Conservation (phyloP, 179 eudicot species). For the Corrigiola litoralis region DNA sequence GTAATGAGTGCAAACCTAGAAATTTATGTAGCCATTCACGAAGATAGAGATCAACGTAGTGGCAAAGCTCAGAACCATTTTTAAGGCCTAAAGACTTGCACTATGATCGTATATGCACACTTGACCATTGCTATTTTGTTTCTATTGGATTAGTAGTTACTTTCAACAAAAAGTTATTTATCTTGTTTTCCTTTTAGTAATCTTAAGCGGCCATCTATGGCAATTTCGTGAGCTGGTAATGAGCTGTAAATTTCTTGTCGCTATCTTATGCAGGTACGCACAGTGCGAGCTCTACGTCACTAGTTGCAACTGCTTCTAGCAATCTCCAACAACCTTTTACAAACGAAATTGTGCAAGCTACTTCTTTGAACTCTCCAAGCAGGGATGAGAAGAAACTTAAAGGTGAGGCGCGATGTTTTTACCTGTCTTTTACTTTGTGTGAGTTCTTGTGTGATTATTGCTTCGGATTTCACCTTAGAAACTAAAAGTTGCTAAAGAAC, state of each 20-base stretch:
- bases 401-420: slow-evolving; percentile 24
- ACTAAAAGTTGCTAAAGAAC: background rate
- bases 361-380: slow-evolving; percentile 7
- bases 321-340: slow-evolving; percentile 13
- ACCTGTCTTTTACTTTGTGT: background rate
- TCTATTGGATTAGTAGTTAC: too few species aligned
- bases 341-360: slow-evolving; percentile 18
- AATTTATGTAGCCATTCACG: too few species aligned
- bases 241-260: background rate
- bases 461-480: background rate
- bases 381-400: slow-evolving; percentile 17
- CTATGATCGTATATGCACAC: too few species aligned
- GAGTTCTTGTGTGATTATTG: background rate
- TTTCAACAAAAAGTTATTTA: too few species aligned
- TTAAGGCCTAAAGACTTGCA: too few species aligned
- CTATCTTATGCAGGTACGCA: slow-evolving; percentile 20
- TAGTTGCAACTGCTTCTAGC: slow-evolving; percentile 17
- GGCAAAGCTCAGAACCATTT: too few species aligned
- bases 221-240: too few species aligned
- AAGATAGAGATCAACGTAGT: too few species aligned
- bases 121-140: too few species aligned
- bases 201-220: too few species aligned
- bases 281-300: slow-evolving; percentile 3
- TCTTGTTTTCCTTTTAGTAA: too few species aligned
- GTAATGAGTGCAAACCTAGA: too few species aligned